These are phyloP conservation scores for Harringtonia aguacate DNA, from an alignment of 2,329 filamentous ascomycete genomes.

Conservation along the genomic window DNA sequence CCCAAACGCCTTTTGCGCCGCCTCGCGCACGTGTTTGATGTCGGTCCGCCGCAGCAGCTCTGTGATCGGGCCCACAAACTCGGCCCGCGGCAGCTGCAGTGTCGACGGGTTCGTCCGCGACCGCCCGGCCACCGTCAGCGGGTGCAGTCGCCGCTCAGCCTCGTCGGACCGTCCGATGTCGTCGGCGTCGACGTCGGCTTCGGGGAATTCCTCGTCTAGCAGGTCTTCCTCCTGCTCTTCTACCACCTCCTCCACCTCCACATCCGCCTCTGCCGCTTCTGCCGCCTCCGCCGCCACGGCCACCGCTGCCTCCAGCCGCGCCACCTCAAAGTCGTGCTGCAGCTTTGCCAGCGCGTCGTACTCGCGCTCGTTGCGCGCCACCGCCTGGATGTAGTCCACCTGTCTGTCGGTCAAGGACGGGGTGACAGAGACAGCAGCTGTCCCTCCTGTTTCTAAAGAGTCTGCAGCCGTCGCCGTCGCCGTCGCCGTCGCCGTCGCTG, in stretches of 20 bases:
- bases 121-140: slow-evolving; percentile 61
- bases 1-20: slow-evolving; percentile 66
- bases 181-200: slow-evolving; percentile 16
- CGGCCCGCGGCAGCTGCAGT: slow-evolving; percentile 59
- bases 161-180: neutral
- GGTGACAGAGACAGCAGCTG: neutral
- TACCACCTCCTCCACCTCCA: slow-evolving; percentile 25
- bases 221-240: slow-evolving; percentile 19
- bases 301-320: slow-evolving; percentile 22
- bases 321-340: slow-evolving; percentile 45
- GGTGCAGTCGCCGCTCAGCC: slow-evolving; percentile 46
- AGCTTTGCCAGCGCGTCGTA: slow-evolving; percentile 42
- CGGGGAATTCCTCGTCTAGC: slow-evolving; percentile 22
- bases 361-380: slow-evolving; percentile 43
- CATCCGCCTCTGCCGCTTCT: slow-evolving; percentile 22
- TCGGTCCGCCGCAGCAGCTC: slow-evolving; percentile 57
- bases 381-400: slow-evolving; percentile 32
- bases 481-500: too few relatives aligned
- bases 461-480: too few relatives aligned
- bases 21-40: slow-evolving; percentile 61
- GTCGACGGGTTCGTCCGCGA: slow-evolving; percentile 66
- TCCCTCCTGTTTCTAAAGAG: slow-evolving; percentile 3
- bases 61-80: slow-evolving; percentile 59
- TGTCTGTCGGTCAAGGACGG: slow-evolving; percentile 21
- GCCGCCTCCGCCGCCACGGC: slow-evolving; percentile 26